Base-by-base conservation (phyloP, 306 rosid species). In the Cicer judaicum region DNA sequence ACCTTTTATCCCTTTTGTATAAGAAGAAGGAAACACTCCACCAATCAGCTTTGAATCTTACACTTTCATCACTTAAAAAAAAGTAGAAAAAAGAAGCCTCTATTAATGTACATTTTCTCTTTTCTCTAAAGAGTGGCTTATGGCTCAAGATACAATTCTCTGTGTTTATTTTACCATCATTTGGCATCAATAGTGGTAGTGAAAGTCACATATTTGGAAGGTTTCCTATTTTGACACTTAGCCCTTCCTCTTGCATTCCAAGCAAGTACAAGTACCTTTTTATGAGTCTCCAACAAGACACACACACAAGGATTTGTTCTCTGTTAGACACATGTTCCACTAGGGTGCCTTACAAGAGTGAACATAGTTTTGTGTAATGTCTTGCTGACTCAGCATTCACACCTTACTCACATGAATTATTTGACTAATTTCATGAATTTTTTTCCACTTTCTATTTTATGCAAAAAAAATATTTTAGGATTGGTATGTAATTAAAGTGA, bases 301-400 rank as follows among this genome's bases (percentile, higher is more conserved):
- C 56, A 78, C 79, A 85, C 14, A 60, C 44, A 85, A 87, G 52
- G 15, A 12, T 71, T 56, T 78, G 65, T 34, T 47, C n/a, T 72
- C 70, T 64, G 19, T 41, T 10, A 5, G 44, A 85, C 86, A 84
- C 86, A 66, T 80, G 85, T 82, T 87, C 74, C 73, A 64, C 10
- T 89, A 82, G 90, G 90, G 84, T 89, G 97, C 86, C 96, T 88
- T 92, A 78, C 68, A 89, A 88, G 93, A 85, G 84, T 86, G 50
- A 66, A 72, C 60, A 79, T 10, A 29, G 5, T 29, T 29, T 29
- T 4, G 36, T 29, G 36, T 29, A 70, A 38, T 68, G 41, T 55
- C 74, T 77, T 64, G 79, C 73, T 80, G 72, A 53, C 76, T 74
- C 83, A 75, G 59, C 44, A 68, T 47, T 78, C 64, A 71, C 83